Evolutionary conservation across 345 rosid species (phyloP).

Genomic region (Pugionium cornutum): DNA sequence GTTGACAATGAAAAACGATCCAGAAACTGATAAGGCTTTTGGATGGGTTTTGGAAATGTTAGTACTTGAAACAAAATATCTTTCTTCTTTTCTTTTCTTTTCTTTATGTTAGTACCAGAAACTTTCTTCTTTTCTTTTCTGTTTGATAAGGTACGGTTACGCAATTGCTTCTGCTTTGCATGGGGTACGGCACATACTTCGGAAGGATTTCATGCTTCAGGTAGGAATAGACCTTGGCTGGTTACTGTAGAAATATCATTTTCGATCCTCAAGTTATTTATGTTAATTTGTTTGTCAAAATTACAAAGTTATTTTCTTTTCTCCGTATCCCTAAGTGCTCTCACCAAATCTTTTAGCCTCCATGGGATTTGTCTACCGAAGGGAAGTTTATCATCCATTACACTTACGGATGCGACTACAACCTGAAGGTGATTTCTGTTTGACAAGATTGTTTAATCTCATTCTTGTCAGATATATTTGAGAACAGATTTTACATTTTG

Average conservation of each 20-base stretch:
- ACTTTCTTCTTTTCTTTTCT: slow-evolving; percentile 22
- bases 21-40: slow-evolving; percentile 89
- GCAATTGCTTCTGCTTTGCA: slow-evolving; percentile 98
- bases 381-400: slow-evolving; percentile 88
- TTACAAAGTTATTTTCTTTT: not conserved
- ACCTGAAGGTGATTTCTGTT: slow-evolving; percentile 62
- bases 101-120: too few species aligned
- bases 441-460: not conserved
- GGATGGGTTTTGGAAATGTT: slow-evolving; percentile 99
- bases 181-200: slow-evolving; percentile 81
- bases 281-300: not conserved
- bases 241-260: slow-evolving; percentile 19
- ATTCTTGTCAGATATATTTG: not conserved
- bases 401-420: slow-evolving; percentile 95
- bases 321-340: slow-evolving; percentile 19
- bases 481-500: slow-evolving; percentile 2
- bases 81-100: slow-evolving; percentile 25
- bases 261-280: not conserved
- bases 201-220: slow-evolving; percentile 95
- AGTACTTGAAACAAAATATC: slow-evolving; percentile 36
- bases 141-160: slow-evolving; percentile 80
- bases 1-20: slow-evolving; percentile 85
- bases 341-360: slow-evolving; percentile 65
- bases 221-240: slow-evolving; percentile 41
- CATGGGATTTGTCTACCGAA: slow-evolving; percentile 79